Evolutionary conservation across 139 green algal species (phyloP), one percentile per base, ranked within the genome.

Genomic region (Micromonas pusilla): DNA sequence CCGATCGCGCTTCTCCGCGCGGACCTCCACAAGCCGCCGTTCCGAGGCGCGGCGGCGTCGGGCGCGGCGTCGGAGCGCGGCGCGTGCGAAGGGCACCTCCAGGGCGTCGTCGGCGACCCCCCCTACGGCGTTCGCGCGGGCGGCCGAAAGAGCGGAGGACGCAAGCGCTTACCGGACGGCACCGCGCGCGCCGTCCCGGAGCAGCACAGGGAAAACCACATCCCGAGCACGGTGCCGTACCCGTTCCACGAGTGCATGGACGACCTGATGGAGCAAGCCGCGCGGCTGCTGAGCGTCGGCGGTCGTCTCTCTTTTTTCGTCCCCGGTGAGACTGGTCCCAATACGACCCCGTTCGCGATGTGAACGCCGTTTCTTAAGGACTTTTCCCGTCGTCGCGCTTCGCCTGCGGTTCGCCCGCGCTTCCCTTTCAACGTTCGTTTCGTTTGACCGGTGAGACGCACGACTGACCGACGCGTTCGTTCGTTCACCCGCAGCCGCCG

Each of bases 81-180:
- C 25, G 23, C 33, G 23, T 52, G 33, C 68, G 25, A 36, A 75
- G 38, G 68, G 68, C 5, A 33, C 36, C 30, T 78, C 21, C 52
- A 78, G n/a, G 72, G 52, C 26, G 52, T 78, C 52, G 31, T 78
- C 30, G 53, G 31, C 1, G 72, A 78, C 31, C 72, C 72, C 2
- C 72, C 72, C 25, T 78, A 78, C 26, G 72, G 72, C 30, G 53
- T 78, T 25, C 72, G 72, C 45, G 72, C 28, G 52, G 28, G 72
- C 52, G 53, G 72, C n/a, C 72, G 72, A 5, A 78, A 78, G 53
- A 63, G 65, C 65, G 65, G 65, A 4, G 65, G 65, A 3, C 65
- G 65, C 4, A 72, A 72, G 65, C 65, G 26, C 26, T 6, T 16
- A 5, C 25, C 28, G 6, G 28, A 39, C 31, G 63, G 63, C 28